Evolutionary conservation across 768 basidiomycete species (phyloP), one percentile per base, ranked within the genome.

Genomic region (Rubroboletus pulcherrimus): DNA sequence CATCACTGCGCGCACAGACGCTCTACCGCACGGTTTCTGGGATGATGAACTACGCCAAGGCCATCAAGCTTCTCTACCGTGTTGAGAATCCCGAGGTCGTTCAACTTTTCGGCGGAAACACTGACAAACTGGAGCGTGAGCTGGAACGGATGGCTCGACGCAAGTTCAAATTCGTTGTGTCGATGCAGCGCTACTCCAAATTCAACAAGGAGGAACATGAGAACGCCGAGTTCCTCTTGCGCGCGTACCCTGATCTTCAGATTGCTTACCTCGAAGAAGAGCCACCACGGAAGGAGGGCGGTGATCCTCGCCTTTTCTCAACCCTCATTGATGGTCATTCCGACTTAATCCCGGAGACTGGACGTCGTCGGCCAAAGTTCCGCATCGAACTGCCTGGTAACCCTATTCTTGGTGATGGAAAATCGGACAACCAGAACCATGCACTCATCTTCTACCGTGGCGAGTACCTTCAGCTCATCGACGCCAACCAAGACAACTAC

Each of bases 41-140:
- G 49, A 98, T 99, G 92, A 98, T 98, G 97, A 99, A 99, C 76
- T 98, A 99, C 72, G 86, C 91, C 62, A 99, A 99, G 77, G 97
- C 97, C 12, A 98, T 99, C 84, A 99, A 99, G 71, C 77, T 99
- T 35, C 82, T 99, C n/a, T 96, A 98, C 73, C 93, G 96, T 54
- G 97, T 99, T 41, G 97, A 99, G 77, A 98, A 98, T 75, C 97
- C 97, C 8, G 97, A 99, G 73, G 91, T 99, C 46, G 97, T 99
- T 17, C 96, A 98, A 74, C 81, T 89, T 46, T 98, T 93, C 63
- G 96, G 97, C 39, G 96, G 95, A 14, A 98, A 98, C 75, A 97
- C 96, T 3, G 97, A 98, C 74, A 91, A 86, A 69, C 82, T 98
- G 43, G 97, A 98, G 72, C 85, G 91, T 33, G 97, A 98, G 73